Base-by-base conservation (phyloP, 257 asterid genomes). In the Solanum rostratum region DNA sequence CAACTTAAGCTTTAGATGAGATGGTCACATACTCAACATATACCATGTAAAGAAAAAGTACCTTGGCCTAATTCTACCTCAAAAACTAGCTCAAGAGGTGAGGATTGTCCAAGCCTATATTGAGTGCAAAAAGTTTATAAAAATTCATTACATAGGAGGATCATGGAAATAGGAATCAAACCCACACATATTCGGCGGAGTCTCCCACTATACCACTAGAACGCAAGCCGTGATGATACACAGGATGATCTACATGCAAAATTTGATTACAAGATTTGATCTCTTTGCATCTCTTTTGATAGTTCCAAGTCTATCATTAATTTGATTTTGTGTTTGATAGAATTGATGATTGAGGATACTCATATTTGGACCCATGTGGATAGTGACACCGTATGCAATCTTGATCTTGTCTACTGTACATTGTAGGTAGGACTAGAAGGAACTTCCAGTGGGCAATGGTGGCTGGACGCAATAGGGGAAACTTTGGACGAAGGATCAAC, bases 371-470 rank as follows among this genome's bases (percentile, higher is more conserved):
- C 41, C n/a, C 82, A 50, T 27, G 63, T 11, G 18, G 82, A 50
- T 29, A 29, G 19, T 50, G 82, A 29, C 14, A 29, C 63, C 46
- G 50, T 78, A 50, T 78, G 24, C 46, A 50, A 49, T 50, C 45
- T 29, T 78, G 63, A 27, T 76, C 63, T 50, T 50, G 27, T 27
- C 43, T 76, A 46, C 22, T 86, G 37, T 54, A 50, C 55, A 14
- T 85, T 95, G 87, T 92, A 97, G 99, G 99, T 97, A 87, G 98
- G 99, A 91, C 94, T 95, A 69, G 99, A 95, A 92, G 99, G 99
- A 85, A 97, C 98, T 90, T 89, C 97, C 79, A 88, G 90, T 14
- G 99, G 99, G 62, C 98, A 93, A 86, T 97, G 98, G 99, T 97
- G 99, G 99, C 97, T 88, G 86, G 98, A 97, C 71, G 92, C 93